phyloP scores from a whole-genome alignment of 352 stramenopile genomes.

The Blastocystis sp. region DNA sequence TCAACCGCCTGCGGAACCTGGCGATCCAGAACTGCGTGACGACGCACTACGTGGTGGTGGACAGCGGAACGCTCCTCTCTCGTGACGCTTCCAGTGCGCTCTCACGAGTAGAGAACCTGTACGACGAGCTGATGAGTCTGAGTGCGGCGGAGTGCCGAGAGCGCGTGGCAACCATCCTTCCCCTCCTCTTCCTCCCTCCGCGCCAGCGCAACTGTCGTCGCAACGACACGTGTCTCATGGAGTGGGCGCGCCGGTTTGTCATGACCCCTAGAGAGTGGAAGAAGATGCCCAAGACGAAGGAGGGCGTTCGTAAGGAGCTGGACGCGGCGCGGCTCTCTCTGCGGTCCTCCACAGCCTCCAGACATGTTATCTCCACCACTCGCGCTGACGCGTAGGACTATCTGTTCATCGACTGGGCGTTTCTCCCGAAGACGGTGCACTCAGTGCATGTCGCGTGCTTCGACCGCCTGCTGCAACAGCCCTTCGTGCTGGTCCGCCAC shows the following conservation, averaged over 20 bases:
- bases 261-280: background rate
- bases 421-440: background rate
- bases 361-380: no score
- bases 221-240: background rate
- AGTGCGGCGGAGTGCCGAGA: background rate
- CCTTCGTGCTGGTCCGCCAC: constrained; percentile 32
- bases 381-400: constrained; percentile 59
- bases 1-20: constrained; percentile 48
- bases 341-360: background rate
- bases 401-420: constrained; percentile 37
- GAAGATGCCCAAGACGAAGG: background rate
- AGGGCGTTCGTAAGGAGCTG: background rate
- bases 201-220: background rate
- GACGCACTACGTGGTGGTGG: constrained; percentile 48
- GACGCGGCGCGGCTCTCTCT: background rate
- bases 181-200: background rate
- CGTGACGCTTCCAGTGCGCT: background rate
- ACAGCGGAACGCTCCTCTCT: background rate
- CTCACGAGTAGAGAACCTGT: background rate
- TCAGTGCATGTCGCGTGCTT: constrained; percentile 20
- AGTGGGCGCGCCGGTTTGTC: background rate
- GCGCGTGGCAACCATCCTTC: background rate
- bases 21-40: constrained; percentile 10
- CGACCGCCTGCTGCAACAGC: constrained; percentile 29
- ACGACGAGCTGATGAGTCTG: background rate